Evolutionary conservation across 768 basidiomycete species (phyloP), one percentile per base, ranked within the genome.

Genomic region (Pleurotus salmoneostramineus): DNA sequence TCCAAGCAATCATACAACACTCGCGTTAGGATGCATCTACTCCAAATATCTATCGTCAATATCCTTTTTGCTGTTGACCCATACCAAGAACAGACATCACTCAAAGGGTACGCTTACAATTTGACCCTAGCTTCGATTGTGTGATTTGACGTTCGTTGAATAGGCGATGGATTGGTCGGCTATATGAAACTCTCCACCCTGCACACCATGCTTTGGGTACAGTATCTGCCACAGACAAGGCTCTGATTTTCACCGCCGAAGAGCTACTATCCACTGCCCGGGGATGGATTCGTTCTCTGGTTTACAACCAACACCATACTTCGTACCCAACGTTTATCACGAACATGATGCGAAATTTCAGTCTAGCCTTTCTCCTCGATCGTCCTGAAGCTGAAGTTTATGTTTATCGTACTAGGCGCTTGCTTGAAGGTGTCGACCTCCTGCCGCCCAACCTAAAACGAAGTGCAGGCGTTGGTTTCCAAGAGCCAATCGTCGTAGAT

Each of bases 121-220:
- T 10, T 32, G 32, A n/a, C n/a, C n/a, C n/a, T n/a, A n/a, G n/a
- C n/a, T n/a, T n/a, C n/a, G n/a, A n/a, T 54, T 15, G 27, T 12
- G 35, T 10, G 6, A 57, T 21, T 10, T 33, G 34, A 11, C 17
- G 32, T 7, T 4, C 56, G 35, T 54, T 27, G 50, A 47, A 5
- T 58, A 83, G 82, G 49, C 69, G 67, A 45, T 83, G 80, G 78
- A 67, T 85, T 5, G 62, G 61, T 3, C 72, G 69, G 31, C 66
- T 87, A 0, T 80, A 84, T 55, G 77, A 81, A 17, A 72, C 77
- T 1, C 50, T 87, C 5, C 72, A 77, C 58, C 85, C 87, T 3
- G 65, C 78, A 0, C 72, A 66, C 48, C 68, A 78, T 56, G 56
- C 65, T n/a, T 69, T 84, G 45, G 87, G 85, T 4, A 75, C 78